A percentile compares a stretch with the other conserved stretches of the same genome.
phyloP scores from a whole-genome alignment of 2,329 filamentous ascomycete genomes.

The Mycocentrospora acerina region DNA sequence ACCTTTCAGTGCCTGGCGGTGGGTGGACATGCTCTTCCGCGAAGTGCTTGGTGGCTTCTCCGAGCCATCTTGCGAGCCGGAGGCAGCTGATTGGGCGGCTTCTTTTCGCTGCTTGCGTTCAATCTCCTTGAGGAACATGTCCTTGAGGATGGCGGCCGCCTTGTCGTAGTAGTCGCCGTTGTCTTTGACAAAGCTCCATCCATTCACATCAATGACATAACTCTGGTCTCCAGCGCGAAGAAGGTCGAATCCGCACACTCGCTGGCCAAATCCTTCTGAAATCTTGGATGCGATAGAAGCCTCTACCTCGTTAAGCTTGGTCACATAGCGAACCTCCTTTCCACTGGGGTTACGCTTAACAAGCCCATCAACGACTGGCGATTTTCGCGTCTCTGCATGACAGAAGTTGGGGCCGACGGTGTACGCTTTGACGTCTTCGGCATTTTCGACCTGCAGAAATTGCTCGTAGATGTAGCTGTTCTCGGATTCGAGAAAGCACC shows the following conservation, averaged over 20 bases:
- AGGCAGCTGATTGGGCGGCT: constrained; percentile 40
- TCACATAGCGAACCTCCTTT: constrained; percentile 95
- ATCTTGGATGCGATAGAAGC: constrained; percentile 86
- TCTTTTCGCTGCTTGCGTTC: constrained; percentile 55
- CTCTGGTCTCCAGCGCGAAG: constrained; percentile 85
- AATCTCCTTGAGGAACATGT: constrained; percentile 84
- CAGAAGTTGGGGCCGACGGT: constrained; percentile 92
- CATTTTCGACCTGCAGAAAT: constrained; percentile 94
- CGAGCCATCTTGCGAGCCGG: constrained; percentile 32
- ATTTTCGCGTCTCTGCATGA: constrained; percentile 96
- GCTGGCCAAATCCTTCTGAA: constrained; percentile 86
- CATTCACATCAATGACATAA: constrained; percentile 98
- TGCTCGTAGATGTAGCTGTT: constrained; percentile 96
- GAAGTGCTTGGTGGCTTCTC: constrained; percentile 18
- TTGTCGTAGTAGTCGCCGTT: constrained; percentile 98
- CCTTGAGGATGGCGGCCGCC: constrained; percentile 79
- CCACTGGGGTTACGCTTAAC: constrained; percentile 96
- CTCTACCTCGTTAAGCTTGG: constrained; percentile 77
- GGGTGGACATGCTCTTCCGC: constrained; percentile 39
- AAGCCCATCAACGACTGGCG: constrained; percentile 92
- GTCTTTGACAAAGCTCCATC: constrained; percentile 99
- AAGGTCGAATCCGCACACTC: constrained; percentile 94
- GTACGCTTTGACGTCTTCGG: constrained; percentile 98
- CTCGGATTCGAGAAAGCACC: constrained; percentile 76
- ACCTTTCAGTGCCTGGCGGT: constrained; percentile 54